Evolutionary conservation across 176 grass and related monocot genomes (phyloP), one percentile per base, ranked within the genome.

Genomic region (Poa pratensis): DNA sequence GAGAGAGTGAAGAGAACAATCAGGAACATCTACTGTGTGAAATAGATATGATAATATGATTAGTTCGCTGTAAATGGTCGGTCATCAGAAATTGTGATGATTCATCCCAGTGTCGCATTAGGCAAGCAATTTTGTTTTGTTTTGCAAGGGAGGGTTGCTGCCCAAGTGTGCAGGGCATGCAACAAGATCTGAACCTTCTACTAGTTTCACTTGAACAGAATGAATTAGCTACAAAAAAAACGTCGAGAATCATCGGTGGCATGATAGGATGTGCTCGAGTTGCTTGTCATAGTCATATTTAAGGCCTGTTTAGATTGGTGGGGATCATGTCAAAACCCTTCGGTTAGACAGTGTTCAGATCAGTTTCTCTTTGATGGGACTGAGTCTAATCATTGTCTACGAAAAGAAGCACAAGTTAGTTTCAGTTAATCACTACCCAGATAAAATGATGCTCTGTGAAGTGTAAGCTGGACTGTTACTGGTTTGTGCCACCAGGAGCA

Each of bases 1-100:
- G 28, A n/a, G 30, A 74, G 11, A 51, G 30, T 51, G 48, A 49
- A 79, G 17, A 39, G n/a, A 86, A 59, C 57, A 86, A 75, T 65
- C 23, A 58, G 53, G 30, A 62, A 30, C 50, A 35, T 18, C 32
- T 73, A 30, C 17, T 71, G 32, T 39, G 7, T 59, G 43, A 55
- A 52, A 61, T 20, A 65, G 24, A 18, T 24, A 55, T 4, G 20
- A 43, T 23, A 52, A 57, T 32, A 62, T 64, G 46, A 9, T 65
- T 32, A 65, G 1, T 27, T n/a, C 62, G 24, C 34, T 65, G 14
- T 19, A 63, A 48, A 18, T 67, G 34, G 66, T 27, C 13, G 23
- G 54, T 26, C 39, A 73, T 7, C 82, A 66, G 46, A 19, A 80
- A 50, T 68, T 49, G 37, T 55, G 42, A 6, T 12, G 40, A 59